Conservation (phyloP, 306 rosid genomes). For the Cucurbita ficifolia region DNA sequence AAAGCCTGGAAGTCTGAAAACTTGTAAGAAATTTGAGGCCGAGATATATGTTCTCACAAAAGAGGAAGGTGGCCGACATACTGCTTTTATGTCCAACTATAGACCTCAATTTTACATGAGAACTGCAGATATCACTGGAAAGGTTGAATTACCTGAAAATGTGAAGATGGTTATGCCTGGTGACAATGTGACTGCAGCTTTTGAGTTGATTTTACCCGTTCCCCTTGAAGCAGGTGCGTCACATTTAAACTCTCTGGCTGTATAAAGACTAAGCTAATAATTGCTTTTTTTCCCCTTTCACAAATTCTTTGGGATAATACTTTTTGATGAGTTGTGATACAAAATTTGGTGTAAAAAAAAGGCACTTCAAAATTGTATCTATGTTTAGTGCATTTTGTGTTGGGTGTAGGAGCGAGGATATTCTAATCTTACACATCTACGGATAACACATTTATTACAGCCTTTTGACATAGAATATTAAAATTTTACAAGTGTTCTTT, state of each 20-base stretch:
- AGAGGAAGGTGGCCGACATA: conserved; percentile 98
- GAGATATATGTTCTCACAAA: conserved; percentile 94
- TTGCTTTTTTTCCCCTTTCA: too few relatives aligned
- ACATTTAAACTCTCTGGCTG: background rate
- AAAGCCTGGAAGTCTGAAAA: conserved; percentile 72
- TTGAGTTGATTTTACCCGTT: conserved; percentile 73
- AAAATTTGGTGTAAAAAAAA: too few relatives aligned
- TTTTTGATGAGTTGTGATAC: too few relatives aligned
- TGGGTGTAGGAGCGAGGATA: too few relatives aligned
- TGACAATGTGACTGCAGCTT: conserved; percentile 77
- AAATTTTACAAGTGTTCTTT: background rate
- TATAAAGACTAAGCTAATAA: background rate
- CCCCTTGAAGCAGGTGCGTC: conserved; percentile 87
- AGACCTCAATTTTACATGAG: conserved; percentile 94
- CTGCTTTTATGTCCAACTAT: conserved; percentile 93
- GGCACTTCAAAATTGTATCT: too few relatives aligned
- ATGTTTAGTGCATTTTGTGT: too few relatives aligned
- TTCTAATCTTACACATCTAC: too few relatives aligned
- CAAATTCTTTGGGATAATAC: background rate
- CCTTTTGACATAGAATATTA: too few relatives aligned
- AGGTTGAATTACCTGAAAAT: conserved; percentile 78
- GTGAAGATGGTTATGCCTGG: conserved; percentile 99
- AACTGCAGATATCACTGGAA: conserved; percentile 94
- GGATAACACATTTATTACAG: too few relatives aligned
- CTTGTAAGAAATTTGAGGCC: conserved; percentile 83